Evolutionary conservation across 192 early-diverging fungal genomes (phyloP).

Genomic region (Piromyces finnis): DNA sequence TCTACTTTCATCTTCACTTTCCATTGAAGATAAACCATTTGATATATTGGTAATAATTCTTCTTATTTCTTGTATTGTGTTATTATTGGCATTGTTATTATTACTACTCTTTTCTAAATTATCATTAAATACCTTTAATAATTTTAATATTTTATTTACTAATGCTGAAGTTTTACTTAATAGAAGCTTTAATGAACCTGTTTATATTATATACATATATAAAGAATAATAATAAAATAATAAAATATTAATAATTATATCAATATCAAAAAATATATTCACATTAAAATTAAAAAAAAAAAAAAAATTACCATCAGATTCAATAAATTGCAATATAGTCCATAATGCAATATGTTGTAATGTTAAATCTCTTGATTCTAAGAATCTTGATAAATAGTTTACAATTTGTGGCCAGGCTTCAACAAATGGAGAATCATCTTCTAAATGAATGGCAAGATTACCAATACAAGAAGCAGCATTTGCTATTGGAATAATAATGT

Average conservation of each 20-base stretch:
- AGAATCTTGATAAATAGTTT: constrained; percentile 48
- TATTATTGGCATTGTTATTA: not conserved
- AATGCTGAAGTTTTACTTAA: not conserved
- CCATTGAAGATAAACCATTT: not conserved
- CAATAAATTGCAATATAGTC: constrained; percentile 72
- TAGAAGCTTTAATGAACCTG: not conserved
- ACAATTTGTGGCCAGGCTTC: constrained; percentile 41
- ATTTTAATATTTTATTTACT: not conserved
- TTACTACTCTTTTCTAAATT: not conserved
- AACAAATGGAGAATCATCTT: constrained; percentile 45
- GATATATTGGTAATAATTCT: not conserved
- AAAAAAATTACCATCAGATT: too few relatives aligned
- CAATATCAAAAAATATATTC: too few relatives aligned
- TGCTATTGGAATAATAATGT: not conserved
- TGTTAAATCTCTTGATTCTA: constrained; percentile 38
- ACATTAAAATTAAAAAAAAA: too few relatives aligned
- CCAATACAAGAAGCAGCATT: not conserved
- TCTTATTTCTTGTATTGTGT: not conserved
- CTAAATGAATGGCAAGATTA: constrained; percentile 11
- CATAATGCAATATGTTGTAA: constrained; percentile 71
- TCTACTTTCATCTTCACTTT: not conserved
- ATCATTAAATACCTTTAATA: not conserved
- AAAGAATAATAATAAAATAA: too few relatives aligned
- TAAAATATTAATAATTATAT: too few relatives aligned
- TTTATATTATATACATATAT: too few relatives aligned